Conservation (phyloP, 352 stramenopile genomes). For the Pythium insidiosum region DNA sequence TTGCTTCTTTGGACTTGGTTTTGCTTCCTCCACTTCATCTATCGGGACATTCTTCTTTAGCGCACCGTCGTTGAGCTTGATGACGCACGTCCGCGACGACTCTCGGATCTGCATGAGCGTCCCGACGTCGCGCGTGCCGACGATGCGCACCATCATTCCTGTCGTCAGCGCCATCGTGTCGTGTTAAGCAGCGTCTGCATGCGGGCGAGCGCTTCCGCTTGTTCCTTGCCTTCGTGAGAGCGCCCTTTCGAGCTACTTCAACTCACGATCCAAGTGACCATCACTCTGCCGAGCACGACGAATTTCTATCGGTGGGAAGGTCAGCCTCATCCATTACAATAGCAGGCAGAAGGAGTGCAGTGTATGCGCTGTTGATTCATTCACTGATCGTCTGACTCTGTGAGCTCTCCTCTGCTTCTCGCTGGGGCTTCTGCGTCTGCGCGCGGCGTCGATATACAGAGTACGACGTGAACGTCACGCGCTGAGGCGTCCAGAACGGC, state of each 20-base stretch:
- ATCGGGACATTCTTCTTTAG: conserved; percentile 66
- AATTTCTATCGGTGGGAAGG: no score
- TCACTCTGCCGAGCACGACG: no score
- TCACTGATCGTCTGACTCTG: no score
- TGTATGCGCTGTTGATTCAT: no score
- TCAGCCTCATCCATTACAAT: no score
- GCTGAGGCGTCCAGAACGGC: conserved; percentile 41
- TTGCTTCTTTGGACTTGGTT: conserved; percentile 21
- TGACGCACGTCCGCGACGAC: conserved; percentile 49
- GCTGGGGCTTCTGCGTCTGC: no score
- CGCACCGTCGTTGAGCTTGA: conserved; percentile 56
- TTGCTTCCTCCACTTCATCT: conserved; percentile 42
- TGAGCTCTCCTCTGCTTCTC: no score
- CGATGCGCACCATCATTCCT: conserved; percentile 46
- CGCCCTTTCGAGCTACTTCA: not conserved
- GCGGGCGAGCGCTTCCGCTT: not conserved
- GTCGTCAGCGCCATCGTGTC: conserved; percentile 38
- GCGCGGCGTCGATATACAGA: no score
- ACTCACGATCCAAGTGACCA: not conserved
- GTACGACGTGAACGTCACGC: conserved; percentile 53
- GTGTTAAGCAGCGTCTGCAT: not conserved
- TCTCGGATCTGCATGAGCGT: conserved; percentile 58
- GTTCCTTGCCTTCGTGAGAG: not conserved
- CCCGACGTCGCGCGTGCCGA: conserved; percentile 40
- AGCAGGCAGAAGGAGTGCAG: no score